A percentile compares a stretch with the other conserved stretches of the same genome.
Conservation (phyloP, 306 rosid species). For the Pueraria montana region DNA sequence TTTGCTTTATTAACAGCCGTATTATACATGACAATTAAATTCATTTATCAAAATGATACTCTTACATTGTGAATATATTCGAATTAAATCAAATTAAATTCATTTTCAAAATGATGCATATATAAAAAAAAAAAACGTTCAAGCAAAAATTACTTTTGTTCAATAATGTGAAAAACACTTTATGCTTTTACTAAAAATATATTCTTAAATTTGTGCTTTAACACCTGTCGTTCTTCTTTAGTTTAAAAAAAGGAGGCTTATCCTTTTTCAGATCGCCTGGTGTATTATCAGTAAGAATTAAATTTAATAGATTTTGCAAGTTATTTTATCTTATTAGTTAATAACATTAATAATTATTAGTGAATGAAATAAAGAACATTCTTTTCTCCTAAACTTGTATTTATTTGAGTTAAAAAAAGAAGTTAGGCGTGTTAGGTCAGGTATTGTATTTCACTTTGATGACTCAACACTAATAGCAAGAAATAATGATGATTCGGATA, state of each 20-base stretch:
- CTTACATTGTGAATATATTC: neutral
- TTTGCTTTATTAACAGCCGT: neutral
- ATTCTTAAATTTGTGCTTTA: neutral
- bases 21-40: neutral
- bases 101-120: neutral
- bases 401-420: neutral
- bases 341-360: neutral
- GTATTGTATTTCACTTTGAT: neutral
- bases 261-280: neutral
- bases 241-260: neutral
- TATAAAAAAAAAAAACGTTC: neutral
- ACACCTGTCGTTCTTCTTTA: neutral
- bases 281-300: neutral
- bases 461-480: neutral
- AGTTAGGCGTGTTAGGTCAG: constrained; percentile 28
- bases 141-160: neutral
- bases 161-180: neutral
- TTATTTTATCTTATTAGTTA: neutral
- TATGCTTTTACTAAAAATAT: neutral
- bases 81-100: neutral
- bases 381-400: neutral
- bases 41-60: too few species aligned
- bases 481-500: neutral
- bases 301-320: neutral
- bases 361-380: neutral